phyloP scores from a whole-genome alignment of 768 basidiomycete genomes.

The Boletus reticuloceps region DNA sequence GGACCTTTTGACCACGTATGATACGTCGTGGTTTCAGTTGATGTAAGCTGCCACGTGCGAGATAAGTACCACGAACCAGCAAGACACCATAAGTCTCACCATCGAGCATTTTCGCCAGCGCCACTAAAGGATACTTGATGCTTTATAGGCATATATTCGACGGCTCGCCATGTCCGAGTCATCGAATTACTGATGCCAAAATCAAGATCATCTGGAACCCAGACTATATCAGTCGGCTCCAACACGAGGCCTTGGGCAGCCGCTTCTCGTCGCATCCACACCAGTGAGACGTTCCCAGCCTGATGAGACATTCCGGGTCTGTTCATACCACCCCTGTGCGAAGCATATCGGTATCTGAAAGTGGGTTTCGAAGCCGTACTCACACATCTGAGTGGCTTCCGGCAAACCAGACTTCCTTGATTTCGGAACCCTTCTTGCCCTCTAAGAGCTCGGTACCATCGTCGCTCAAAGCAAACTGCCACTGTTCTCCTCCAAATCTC shows the following conservation, averaged over 20 bases:
- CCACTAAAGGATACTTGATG: constrained; percentile 24
- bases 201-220: constrained; percentile 26
- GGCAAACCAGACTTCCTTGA: constrained; percentile 69
- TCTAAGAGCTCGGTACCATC: not conserved
- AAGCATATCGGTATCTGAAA: not conserved
- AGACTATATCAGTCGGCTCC: constrained; percentile 25
- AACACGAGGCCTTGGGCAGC: constrained; percentile 23
- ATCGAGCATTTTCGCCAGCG: constrained; percentile 10
- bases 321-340: constrained; percentile 19
- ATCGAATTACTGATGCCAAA: constrained; percentile 21
- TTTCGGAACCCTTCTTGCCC: constrained; percentile 1
- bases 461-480: not conserved
- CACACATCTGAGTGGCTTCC: constrained; percentile 41
- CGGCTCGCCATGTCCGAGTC: constrained; percentile 5
- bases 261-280: constrained; percentile 37
- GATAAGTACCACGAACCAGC: not conserved
- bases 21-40: constrained; percentile 21
- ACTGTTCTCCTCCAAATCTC: not conserved
- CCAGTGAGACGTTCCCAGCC: constrained; percentile 23
- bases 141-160: constrained; percentile 23
- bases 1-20: constrained; percentile 26
- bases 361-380: not conserved
- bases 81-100: constrained; percentile 4
- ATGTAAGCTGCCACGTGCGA: constrained; percentile 10
- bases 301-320: constrained; percentile 19